These are phyloP conservation scores for Wickerhamomyces sp. DNA, from an alignment of 1,139 yeast species.

Conservation along the genomic window DNA sequence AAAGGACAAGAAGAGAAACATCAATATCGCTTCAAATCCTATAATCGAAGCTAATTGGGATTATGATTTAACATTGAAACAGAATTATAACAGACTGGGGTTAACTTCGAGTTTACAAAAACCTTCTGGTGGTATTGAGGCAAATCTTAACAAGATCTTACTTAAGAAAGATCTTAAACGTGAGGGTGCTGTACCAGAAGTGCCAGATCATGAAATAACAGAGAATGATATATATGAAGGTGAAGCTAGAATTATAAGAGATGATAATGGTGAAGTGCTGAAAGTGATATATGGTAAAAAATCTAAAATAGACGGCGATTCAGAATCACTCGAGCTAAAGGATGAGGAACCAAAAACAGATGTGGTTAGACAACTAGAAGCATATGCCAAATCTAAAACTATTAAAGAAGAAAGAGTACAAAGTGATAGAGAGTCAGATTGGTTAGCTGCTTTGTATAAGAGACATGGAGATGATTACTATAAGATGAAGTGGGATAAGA, in stretches of 20 bases:
- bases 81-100: slow-evolving; percentile 79
- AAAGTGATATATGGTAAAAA: slow-evolving; percentile 69
- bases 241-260: slow-evolving; percentile 77
- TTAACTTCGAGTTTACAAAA: slow-evolving; percentile 60
- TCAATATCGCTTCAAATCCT: slow-evolving; percentile 66
- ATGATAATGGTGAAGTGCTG: slow-evolving; percentile 65
- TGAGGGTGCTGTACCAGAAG: slow-evolving; percentile 1
- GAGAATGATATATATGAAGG: slow-evolving; percentile 61
- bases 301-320: slow-evolving; percentile 25
- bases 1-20: slow-evolving; percentile 64
- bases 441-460: slow-evolving; percentile 61
- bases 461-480: slow-evolving; percentile 87
- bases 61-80: slow-evolving; percentile 69
- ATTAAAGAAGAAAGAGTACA: slow-evolving; percentile 53
- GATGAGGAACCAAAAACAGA: slow-evolving; percentile 34
- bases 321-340: slow-evolving; percentile 14
- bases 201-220: slow-evolving; percentile 43
- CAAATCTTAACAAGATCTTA: slow-evolving; percentile 37
- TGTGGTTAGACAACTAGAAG: slow-evolving; percentile 67
- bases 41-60: slow-evolving; percentile 92
- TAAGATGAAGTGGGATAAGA: slow-evolving; percentile 90
- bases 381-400: slow-evolving; percentile 51
- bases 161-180: slow-evolving; percentile 33
- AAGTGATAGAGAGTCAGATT: slow-evolving; percentile 69
- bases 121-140: slow-evolving; percentile 66